Conservation (phyloP, 768 basidiomycete genomes). For the Brasilioporus rufonigricans region DNA sequence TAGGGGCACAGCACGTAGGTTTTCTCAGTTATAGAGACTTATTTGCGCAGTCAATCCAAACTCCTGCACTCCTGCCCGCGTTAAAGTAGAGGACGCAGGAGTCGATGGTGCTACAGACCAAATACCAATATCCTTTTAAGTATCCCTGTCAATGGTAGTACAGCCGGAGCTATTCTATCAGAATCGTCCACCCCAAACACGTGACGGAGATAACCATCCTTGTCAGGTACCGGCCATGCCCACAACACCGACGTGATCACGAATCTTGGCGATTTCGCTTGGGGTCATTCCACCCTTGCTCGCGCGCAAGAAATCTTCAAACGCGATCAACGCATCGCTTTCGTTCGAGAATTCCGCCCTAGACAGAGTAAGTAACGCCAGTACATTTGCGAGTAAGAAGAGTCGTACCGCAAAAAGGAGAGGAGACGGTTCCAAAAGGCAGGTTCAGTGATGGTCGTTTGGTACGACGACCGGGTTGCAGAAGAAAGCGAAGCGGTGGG, state of each 20-base stretch:
- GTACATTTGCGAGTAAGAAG: not conserved
- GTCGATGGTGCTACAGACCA: not conserved
- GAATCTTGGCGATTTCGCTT: slow-evolving; percentile 87
- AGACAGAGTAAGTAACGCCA: not conserved
- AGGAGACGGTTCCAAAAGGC: slow-evolving; percentile 77
- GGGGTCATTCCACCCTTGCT: slow-evolving; percentile 80
- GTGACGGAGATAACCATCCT: not conserved
- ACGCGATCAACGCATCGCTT: slow-evolving; percentile 66
- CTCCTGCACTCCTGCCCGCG: no score
- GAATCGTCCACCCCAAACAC: not conserved
- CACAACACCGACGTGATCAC: slow-evolving; percentile 81
- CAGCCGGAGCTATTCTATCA: not conserved
- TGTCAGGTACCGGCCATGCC: slow-evolving; percentile 84
- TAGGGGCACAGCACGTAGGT: no score
- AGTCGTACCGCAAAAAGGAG: slow-evolving; percentile 54
- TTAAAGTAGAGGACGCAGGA: no score
- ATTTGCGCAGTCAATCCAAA: no score
- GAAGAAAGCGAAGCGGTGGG: slow-evolving; percentile 45
- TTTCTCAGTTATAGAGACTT: no score
- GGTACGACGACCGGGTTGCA: slow-evolving; percentile 27
- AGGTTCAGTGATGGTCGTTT: slow-evolving; percentile 64
- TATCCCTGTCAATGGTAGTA: not conserved
- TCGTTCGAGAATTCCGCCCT: slow-evolving; percentile 64
- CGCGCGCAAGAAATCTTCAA: slow-evolving; percentile 84
- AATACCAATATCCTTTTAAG: not conserved